Percentiles rank a stretch among this genome's conserved stretches.
Conservation (phyloP, 2,329 filamentous ascomycete genomes). For the Xylariaceae sp. region DNA sequence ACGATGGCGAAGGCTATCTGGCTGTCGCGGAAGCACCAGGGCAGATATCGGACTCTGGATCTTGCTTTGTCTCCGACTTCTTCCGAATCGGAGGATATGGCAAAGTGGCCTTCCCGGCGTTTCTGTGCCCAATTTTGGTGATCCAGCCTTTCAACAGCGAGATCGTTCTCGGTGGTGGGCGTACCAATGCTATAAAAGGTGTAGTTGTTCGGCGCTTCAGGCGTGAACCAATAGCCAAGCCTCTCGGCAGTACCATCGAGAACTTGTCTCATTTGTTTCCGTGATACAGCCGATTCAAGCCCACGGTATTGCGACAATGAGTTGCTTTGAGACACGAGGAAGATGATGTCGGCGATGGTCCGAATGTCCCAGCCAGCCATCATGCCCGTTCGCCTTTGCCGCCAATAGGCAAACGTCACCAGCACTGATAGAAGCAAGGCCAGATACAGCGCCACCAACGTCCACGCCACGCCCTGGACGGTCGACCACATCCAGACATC, state of each 20-base stretch:
- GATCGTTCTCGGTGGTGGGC: conserved; percentile 17
- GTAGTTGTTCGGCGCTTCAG: conserved; percentile 49
- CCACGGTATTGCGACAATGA: conserved; percentile 64
- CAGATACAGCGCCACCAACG: conserved; percentile 65
- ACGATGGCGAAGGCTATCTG: conserved; percentile 60
- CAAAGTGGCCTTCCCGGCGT: conserved; percentile 18
- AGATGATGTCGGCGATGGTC: conserved; percentile 73
- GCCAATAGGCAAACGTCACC: conserved; percentile 58
- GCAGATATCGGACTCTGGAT: conserved; percentile 60
- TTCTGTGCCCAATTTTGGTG: conserved; percentile 19
- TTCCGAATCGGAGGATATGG: conserved; percentile 31
- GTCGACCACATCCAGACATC: conserved; percentile 70
- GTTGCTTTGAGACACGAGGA: conserved; percentile 74
- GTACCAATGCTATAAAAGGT: conserved; percentile 56
- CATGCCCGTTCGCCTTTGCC: conserved; percentile 60
- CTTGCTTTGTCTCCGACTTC: conserved; percentile 42
- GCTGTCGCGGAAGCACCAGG: conserved; percentile 65
- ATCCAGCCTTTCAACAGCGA: conserved; percentile 17
- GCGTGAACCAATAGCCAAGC: conserved; percentile 80
- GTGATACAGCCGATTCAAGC: conserved; percentile 52
- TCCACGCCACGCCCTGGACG: conserved; percentile 72
- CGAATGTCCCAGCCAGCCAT: conserved; percentile 66
- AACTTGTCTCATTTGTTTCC: conserved; percentile 44
- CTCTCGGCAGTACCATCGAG: conserved; percentile 56
- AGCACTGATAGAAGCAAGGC: conserved; percentile 52